Percentiles rank a stretch among this genome's conserved stretches.
These are phyloP conservation scores for Aspergillus oerlinghausenensis DNA, from an alignment of 2,329 filamentous ascomycete species.

Conservation along the genomic window DNA sequence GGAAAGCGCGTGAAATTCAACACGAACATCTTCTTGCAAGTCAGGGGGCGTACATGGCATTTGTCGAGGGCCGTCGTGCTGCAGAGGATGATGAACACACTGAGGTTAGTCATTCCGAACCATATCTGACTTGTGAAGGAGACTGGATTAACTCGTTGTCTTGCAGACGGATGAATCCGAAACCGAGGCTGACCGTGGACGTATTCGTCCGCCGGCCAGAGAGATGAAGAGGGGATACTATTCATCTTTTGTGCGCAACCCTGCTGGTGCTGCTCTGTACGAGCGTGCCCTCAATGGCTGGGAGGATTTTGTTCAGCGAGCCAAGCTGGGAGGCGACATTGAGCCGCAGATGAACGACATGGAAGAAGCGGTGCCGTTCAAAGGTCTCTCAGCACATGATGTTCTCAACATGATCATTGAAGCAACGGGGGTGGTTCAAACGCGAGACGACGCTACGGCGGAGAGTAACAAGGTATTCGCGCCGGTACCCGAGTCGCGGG, in stretches of 20 bases:
- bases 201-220: conserved; percentile 18
- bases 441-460: conserved; percentile 4
- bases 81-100: conserved; percentile 41
- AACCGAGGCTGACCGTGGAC: conserved; percentile 24
- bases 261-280: conserved; percentile 30
- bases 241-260: conserved; percentile 31
- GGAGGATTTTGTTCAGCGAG: conserved; percentile 39
- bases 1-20: conserved; percentile 24
- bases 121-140: background rate
- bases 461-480: conserved; percentile 6
- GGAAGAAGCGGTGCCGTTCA: conserved; percentile 20
- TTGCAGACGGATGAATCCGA: conserved; percentile 28
- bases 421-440: conserved; percentile 23
- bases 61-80: conserved; percentile 35
- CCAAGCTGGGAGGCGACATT: conserved; percentile 34
- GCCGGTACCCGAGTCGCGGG: conserved; percentile 11
- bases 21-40: conserved; percentile 39
- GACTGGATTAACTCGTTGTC: conserved; percentile 9
- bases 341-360: conserved; percentile 38
- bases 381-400: conserved; percentile 21
- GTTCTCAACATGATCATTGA: conserved; percentile 25
- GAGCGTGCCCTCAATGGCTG: conserved; percentile 33
- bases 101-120: conserved; percentile 23
- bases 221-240: conserved; percentile 32
- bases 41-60: conserved; percentile 36